Evolutionary conservation across 805 yeast genomes (phyloP), one percentile per base, ranked within the genome.

Genomic region (Millerozyma miso): DNA sequence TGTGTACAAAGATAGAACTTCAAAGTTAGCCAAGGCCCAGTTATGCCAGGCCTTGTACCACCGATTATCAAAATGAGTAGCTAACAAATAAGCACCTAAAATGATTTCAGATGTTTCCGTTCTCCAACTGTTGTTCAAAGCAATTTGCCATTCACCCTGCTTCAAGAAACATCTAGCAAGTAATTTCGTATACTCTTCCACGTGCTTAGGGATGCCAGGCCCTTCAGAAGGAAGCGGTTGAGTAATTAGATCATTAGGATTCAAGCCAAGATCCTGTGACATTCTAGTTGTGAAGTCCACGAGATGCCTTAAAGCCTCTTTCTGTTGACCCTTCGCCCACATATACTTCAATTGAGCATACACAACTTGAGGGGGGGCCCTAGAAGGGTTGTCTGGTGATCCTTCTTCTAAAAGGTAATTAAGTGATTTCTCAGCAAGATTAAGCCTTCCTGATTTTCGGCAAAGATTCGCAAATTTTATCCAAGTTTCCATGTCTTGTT

Each of bases 1-100:
- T 2, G 65, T 59, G 56, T 74, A 67, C 19, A 84, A 71, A 0
- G 96, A 85, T 16, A 91, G 85, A 1, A 91, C 98, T 59, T 93
- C 97, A 59, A 90, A 93, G 62, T 95, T 93, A 0, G 98, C 97
- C 57, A 95, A 71, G 0, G 99, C 99, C 99, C 99, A 93, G 58
- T 89, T 91, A 60, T 93, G 99, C 99, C 99, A 95, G 14, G 98
- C 99, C 58, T 95, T 93, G 57, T 93, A 93, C 97, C 99, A 93
- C 18, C 79, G 77, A 31, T 79, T 74, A 59, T 93, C 97, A 62
- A 93, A 91, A 59, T 90, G 97, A 0, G 99, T 91, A 0, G 99
- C 98, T 49, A 93, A 71, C 42, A 93, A 68, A 59, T 88, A 93
- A 0, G 97, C 89, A 10, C 97, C 96, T 45, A 93, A 67, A 50